Evolutionary conservation across 352 stramenopile genomes (phyloP), one percentile per base, ranked within the genome.

Genomic region (Phytopythium helicoides): DNA sequence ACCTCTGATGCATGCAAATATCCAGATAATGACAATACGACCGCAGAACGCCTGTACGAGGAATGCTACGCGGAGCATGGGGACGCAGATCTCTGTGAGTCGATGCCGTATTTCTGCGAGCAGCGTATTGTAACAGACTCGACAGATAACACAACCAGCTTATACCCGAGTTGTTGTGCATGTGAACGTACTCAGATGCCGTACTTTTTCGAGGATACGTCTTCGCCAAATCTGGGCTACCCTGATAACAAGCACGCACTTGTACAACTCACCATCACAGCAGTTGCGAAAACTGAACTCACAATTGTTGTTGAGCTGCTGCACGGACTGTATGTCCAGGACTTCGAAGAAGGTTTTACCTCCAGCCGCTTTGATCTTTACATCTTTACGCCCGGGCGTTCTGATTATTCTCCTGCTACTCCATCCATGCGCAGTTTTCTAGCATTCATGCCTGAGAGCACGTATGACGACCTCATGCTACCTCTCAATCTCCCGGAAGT

Each of bases 221-320:
- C 23, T 16, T 41, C 52, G 1, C 40, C 47, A 18, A 72, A 95
- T 31, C 62, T 82, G 39, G 92, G 95, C 8, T 98, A 86, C 54
- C 86, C 87, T 1, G 95, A 99, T 58, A 95, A 98, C 66, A 99
- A 98, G 63, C 95, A 99, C 69, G 76, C 75, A 0, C 82, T 96
- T 34, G 57, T 98, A 12, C 94, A 98, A 64, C 85, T 98, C 42
- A 88, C 76, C 38, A 73, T 99, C 33, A 62, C 76, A 18, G 87
- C 89, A 0, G 52, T 98, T 6, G 77, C 78, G 34, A 59, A 80
- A 28, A 76, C 91, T 0, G 74, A 98, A 36, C 37, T 99, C 15
- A 97, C 92, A 1, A 68, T 98, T 34, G 81, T 87, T 2, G 64
- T 98, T 3, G 95, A 99, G 68, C 77, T 99, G 25, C 48, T 98